A percentile compares a stretch with the other conserved stretches of the same genome.
phyloP scores from a whole-genome alignment of 129 eudicot species.

The Tagetes erecta region DNA sequence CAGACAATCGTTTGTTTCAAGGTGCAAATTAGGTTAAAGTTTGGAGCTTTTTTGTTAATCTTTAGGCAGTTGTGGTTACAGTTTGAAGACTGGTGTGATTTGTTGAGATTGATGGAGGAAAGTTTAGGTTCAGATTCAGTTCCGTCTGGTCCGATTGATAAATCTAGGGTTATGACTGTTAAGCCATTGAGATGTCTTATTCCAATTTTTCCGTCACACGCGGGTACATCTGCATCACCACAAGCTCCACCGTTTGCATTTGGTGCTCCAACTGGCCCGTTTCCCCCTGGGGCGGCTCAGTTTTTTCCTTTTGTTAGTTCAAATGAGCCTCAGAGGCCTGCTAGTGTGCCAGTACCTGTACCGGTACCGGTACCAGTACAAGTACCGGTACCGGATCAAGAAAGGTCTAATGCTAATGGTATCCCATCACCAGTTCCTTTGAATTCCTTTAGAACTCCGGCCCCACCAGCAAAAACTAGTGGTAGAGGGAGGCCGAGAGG shows the following conservation, averaged over 20 bases:
- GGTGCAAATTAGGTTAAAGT: constrained; percentile 15
- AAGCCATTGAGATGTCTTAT: constrained; percentile 54
- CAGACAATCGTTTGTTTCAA: constrained; percentile 9
- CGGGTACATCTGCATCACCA: constrained; percentile 30
- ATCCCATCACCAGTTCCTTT: constrained; percentile 39
- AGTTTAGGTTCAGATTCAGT: constrained; percentile 35
- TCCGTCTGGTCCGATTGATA: constrained; percentile 41
- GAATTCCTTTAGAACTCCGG: constrained; percentile 31
- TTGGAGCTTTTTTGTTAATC: not conserved
- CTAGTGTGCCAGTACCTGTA: not conserved
- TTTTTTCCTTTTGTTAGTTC: constrained; percentile 51
- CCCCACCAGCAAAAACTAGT: constrained; percentile 29
- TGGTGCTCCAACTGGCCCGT: constrained; percentile 49
- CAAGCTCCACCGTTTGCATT: constrained; percentile 51
- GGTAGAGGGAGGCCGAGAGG: constrained; percentile 36
- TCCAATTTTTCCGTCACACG: constrained; percentile 47
- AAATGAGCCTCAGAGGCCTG: constrained; percentile 25
- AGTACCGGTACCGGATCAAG: constrained; percentile 6
- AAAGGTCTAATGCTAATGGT: constrained; percentile 21
- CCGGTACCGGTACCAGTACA: too few species aligned
- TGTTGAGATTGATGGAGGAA: constrained; percentile 36
- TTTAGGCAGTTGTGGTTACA: not conserved
- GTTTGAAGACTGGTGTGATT: constrained; percentile 21
- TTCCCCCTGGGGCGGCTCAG: constrained; percentile 51
- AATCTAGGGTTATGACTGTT: constrained; percentile 48